Percentiles rank a stretch among this genome's conserved stretches.
Conservation (phyloP, 75 land plant genomes). For the Isoetes taiwanensis region DNA sequence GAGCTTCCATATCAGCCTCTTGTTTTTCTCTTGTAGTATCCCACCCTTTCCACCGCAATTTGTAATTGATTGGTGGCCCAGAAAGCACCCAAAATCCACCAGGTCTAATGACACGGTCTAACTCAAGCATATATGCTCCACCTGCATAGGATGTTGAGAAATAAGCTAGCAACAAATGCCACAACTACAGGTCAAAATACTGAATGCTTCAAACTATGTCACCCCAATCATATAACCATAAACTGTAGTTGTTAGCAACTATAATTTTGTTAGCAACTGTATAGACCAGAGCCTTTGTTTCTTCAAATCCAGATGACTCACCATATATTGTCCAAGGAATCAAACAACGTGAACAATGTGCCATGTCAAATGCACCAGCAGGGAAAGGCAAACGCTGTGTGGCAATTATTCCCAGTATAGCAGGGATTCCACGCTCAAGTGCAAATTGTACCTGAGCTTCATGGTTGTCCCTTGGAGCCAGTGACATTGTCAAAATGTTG, state of each 20-base stretch:
- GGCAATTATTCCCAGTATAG: conserved; percentile 82
- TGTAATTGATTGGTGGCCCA: conserved; percentile 80
- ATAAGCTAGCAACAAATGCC: neutral
- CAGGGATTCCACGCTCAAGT: conserved; percentile 90
- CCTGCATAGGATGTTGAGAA: conserved; percentile 23
- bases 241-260: neutral
- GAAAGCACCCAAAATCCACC: conserved; percentile 95
- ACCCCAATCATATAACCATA: neutral
- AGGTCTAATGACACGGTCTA: conserved; percentile 76
- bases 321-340: conserved; percentile 94
- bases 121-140: conserved; percentile 57
- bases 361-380: conserved; percentile 91
- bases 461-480: conserved; percentile 95
- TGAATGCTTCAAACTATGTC: too few relatives aligned
- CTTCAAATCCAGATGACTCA: too few relatives aligned
- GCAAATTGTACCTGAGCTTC: conserved; percentile 98
- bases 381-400: conserved; percentile 91
- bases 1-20: conserved; percentile 38
- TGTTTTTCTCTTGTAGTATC: conserved; percentile 62
- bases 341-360: conserved; percentile 94
- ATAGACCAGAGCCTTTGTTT: too few relatives aligned
- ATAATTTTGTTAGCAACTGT: neutral
- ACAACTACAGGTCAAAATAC: neutral
- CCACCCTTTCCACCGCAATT: conserved; percentile 71
- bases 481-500: conserved; percentile 65